These are phyloP conservation scores for Ganoderma sinense DNA, from an alignment of 1,284 basidiomycete species.

Conservation along the genomic window DNA sequence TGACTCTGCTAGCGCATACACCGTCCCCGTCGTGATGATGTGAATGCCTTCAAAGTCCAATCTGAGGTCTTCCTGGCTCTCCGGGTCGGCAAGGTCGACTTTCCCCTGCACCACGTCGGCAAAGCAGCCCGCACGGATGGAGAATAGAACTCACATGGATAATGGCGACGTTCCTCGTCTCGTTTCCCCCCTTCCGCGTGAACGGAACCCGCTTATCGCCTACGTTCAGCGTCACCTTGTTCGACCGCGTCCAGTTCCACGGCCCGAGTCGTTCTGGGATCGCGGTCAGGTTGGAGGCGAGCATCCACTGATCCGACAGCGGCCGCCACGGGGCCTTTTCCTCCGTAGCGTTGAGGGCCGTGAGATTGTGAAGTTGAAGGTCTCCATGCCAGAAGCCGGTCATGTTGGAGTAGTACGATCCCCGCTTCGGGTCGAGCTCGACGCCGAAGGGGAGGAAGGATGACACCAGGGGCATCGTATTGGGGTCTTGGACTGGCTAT, in stretches of 20 bases:
- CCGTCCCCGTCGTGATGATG: slow-evolving; percentile 77
- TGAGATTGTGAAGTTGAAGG: slow-evolving; percentile 68
- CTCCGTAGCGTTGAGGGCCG: slow-evolving; percentile 44
- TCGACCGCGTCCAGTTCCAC: slow-evolving; percentile 76
- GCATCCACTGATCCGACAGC: slow-evolving; percentile 56
- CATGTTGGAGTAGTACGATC: slow-evolving; percentile 77
- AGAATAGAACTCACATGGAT: slow-evolving; percentile 62
- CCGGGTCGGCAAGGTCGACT: slow-evolving; percentile 66
- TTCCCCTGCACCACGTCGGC: slow-evolving; percentile 57
- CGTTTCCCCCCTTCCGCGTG: slow-evolving; percentile 38
- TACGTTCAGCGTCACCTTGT: slow-evolving; percentile 69
- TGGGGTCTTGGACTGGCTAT: slow-evolving; percentile 60
- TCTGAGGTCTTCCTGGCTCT: slow-evolving; percentile 61
- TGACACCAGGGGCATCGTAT: slow-evolving; percentile 56
- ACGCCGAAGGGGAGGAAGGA: slow-evolving; percentile 56
- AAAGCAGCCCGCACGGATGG: not conserved
- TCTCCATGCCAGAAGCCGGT: slow-evolving; percentile 79
- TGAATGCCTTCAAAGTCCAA: slow-evolving; percentile 84
- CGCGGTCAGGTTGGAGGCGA: slow-evolving; percentile 53
- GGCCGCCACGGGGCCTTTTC: slow-evolving; percentile 52
- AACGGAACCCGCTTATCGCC: slow-evolving; percentile 58
- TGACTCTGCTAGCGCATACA: slow-evolving; percentile 78
- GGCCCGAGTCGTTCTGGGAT: slow-evolving; percentile 51
- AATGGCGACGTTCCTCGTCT: slow-evolving; percentile 56
- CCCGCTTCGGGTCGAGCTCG: slow-evolving; percentile 50